A percentile compares a stretch with the other conserved stretches of the same genome.
Evolutionary conservation across 2,329 filamentous ascomycete genomes (phyloP).

Genomic region (Penicillium paneum): DNA sequence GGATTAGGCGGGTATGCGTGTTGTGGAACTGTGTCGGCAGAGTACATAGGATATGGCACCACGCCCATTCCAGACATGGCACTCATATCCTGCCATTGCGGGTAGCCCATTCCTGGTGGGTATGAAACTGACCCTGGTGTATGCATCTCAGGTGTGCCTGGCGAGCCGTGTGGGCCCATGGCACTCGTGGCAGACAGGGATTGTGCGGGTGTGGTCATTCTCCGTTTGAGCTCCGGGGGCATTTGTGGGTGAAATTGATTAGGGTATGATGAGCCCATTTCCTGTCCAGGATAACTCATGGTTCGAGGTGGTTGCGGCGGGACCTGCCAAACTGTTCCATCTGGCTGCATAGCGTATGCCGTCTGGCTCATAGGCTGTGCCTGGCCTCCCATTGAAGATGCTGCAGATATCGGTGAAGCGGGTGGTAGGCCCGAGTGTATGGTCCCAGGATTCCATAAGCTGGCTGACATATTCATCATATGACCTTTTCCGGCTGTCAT

Average conservation of each 20-base stretch:
- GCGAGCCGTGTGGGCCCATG: constrained; percentile 26
- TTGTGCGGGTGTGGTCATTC: constrained; percentile 38
- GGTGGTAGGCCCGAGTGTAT: constrained; percentile 30
- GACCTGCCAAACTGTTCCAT: constrained; percentile 38
- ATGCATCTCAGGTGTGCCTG: constrained; percentile 27
- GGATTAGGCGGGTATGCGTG: constrained; percentile 25
- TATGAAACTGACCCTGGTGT: constrained; percentile 31
- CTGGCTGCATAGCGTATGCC: constrained; percentile 35
- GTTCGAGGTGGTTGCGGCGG: constrained; percentile 27
- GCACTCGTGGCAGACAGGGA: constrained; percentile 17
- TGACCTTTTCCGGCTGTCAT: constrained; percentile 30
- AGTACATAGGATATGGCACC: constrained; percentile 35
- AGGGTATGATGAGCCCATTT: constrained; percentile 30
- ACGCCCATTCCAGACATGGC: constrained; percentile 30
- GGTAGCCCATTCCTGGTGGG: constrained; percentile 30
- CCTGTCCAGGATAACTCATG: constrained; percentile 36
- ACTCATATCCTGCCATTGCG: constrained; percentile 31
- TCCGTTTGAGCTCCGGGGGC: constrained; percentile 34
- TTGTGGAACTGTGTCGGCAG: constrained; percentile 27
- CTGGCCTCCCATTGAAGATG: constrained; percentile 33
- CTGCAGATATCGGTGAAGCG: constrained; percentile 28
- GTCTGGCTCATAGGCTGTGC: constrained; percentile 30
- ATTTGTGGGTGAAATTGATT: constrained; percentile 31
- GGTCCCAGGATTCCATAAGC: constrained; percentile 31
- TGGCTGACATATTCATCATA: constrained; percentile 35